These are phyloP conservation scores for Bocquillonia castaneifolia DNA, from an alignment of 441 rosid species.

Conservation along the genomic window DNA sequence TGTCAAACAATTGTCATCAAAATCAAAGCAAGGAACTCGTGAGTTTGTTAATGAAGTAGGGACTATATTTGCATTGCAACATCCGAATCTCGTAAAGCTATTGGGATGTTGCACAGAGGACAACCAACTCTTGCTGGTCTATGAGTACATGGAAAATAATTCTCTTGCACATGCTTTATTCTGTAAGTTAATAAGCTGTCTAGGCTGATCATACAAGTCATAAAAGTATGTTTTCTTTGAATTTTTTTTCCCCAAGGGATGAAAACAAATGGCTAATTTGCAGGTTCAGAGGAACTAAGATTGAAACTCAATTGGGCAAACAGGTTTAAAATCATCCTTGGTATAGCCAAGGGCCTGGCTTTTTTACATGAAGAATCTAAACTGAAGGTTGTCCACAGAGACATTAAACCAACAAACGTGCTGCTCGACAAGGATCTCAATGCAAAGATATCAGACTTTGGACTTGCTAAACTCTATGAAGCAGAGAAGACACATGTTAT, in stretches of 20 bases:
- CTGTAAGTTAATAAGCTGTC: background rate
- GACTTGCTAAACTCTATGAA: slow-evolving; percentile 3
- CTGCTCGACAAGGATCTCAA: slow-evolving; percentile 20
- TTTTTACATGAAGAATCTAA: slow-evolving; percentile 2
- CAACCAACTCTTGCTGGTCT: slow-evolving; percentile 55
- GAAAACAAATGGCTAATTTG: background rate
- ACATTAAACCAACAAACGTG: background rate
- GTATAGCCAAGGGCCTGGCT: background rate
- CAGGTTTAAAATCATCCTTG: background rate
- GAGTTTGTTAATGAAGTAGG: slow-evolving; percentile 50
- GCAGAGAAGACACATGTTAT: slow-evolving; percentile 2
- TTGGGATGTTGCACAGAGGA: slow-evolving; percentile 65
- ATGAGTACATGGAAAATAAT: slow-evolving; percentile 77
- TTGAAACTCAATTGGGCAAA: slow-evolving; percentile 5
- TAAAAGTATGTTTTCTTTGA: background rate
- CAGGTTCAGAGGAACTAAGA: background rate
- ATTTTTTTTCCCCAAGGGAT: too few relatives aligned
- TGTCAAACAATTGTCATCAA: slow-evolving; percentile 66
- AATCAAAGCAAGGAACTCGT: slow-evolving; percentile 66
- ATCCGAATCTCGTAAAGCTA: slow-evolving; percentile 70
- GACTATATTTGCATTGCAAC: slow-evolving; percentile 1
- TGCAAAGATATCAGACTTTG: slow-evolving; percentile 5
- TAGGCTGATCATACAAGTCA: background rate
- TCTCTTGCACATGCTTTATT: slow-evolving; percentile 3
- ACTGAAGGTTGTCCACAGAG: slow-evolving; percentile 4